A percentile compares a stretch with the other conserved stretches of the same genome.
phyloP scores from a whole-genome alignment of 2,329 filamentous ascomycete genomes.

The Fusarium burgessii region DNA sequence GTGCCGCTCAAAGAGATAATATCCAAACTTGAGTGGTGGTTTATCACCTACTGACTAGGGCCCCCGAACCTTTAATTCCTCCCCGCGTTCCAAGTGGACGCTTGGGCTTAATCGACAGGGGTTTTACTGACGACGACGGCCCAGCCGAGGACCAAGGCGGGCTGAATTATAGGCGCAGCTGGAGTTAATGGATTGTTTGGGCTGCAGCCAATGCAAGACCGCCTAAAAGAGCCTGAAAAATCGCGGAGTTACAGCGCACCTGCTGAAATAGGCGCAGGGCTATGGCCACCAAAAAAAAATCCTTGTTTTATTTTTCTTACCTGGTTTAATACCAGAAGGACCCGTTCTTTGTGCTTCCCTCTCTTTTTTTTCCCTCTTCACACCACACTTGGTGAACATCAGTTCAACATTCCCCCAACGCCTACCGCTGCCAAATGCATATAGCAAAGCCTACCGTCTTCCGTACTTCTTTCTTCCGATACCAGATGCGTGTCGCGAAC shows the following conservation, averaged over 20 bases:
- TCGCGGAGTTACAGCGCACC: slow-evolving; percentile 21
- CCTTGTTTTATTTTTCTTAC: slow-evolving; percentile 13
- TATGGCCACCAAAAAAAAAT: slow-evolving; percentile 41
- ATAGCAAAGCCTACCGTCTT: slow-evolving; percentile 61
- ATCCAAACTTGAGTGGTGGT: slow-evolving; percentile 19
- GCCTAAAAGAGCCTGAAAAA: slow-evolving; percentile 37
- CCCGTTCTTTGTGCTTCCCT: slow-evolving; percentile 29
- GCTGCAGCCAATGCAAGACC: slow-evolving; percentile 25
- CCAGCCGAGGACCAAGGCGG: slow-evolving; percentile 16
- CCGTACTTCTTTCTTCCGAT: slow-evolving; percentile 62
- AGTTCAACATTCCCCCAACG: slow-evolving; percentile 29
- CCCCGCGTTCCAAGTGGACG: slow-evolving; percentile 41
- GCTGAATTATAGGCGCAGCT: slow-evolving; percentile 11
- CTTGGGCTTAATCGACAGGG: slow-evolving; percentile 14
- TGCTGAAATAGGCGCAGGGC: slow-evolving; percentile 26
- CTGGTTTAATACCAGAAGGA: slow-evolving; percentile 35
- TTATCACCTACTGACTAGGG: slow-evolving; percentile 20
- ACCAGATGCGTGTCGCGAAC: slow-evolving; percentile 68
- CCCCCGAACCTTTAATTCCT: slow-evolving; percentile 36
- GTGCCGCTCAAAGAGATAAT: too few species aligned
- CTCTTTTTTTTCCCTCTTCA: slow-evolving; percentile 38
- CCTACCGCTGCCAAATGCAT: slow-evolving; percentile 64
- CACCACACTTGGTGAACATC: slow-evolving; percentile 47
- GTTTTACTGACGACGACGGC: slow-evolving; percentile 7
- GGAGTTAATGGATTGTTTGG: slow-evolving; percentile 12